A percentile compares a stretch with the other conserved stretches of the same genome.
Conservation (phyloP, 164 flowering plant genomes). For the Liquidambar formosana region DNA sequence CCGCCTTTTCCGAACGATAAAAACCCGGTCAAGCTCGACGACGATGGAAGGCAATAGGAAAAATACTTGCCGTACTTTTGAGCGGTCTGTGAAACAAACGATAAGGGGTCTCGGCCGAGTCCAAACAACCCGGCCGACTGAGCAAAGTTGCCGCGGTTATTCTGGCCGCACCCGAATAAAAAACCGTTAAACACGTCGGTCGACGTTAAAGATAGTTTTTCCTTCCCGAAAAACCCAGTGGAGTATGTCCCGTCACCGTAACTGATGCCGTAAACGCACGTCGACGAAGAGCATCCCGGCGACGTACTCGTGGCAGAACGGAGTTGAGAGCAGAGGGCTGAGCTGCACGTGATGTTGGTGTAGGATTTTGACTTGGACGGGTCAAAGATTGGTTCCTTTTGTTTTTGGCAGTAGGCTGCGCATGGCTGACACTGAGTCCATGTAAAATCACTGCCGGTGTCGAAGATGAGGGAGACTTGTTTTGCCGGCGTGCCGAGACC, state of each 20-base stretch:
- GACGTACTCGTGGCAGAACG: slow-evolving; percentile 31
- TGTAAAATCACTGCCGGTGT: slow-evolving; percentile 59
- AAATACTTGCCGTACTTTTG: slow-evolving; percentile 31
- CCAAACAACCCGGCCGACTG: slow-evolving; percentile 51
- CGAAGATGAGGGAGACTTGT: slow-evolving; percentile 45
- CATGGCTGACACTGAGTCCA: slow-evolving; percentile 71
- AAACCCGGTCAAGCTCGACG: slow-evolving; percentile 37
- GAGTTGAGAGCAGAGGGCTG: slow-evolving; percentile 30
- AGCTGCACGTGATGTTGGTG: slow-evolving; percentile 34
- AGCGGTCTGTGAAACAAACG: slow-evolving; percentile 32
- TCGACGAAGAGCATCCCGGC: slow-evolving; percentile 24
- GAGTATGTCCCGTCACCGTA: slow-evolving; percentile 48
- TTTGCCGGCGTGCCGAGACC: slow-evolving; percentile 66
- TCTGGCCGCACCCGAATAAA: slow-evolving; percentile 53
- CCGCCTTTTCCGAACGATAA: slow-evolving; percentile 41
- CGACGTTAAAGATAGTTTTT: too few species aligned
- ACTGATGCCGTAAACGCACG: slow-evolving; percentile 43
- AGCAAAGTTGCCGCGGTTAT: slow-evolving; percentile 48
- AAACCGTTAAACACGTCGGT: slow-evolving; percentile 23
- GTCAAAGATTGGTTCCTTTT: slow-evolving; percentile 40
- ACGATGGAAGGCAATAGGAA: slow-evolving; percentile 63
- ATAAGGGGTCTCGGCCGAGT: slow-evolving; percentile 37
- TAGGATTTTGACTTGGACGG: slow-evolving; percentile 38
- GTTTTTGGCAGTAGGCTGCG: slow-evolving; percentile 33
- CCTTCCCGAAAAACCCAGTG: slow-evolving; percentile 34